Evolutionary conservation across 2,329 filamentous ascomycete species (phyloP).

Genomic region (Colletotrichum orbiculare): DNA sequence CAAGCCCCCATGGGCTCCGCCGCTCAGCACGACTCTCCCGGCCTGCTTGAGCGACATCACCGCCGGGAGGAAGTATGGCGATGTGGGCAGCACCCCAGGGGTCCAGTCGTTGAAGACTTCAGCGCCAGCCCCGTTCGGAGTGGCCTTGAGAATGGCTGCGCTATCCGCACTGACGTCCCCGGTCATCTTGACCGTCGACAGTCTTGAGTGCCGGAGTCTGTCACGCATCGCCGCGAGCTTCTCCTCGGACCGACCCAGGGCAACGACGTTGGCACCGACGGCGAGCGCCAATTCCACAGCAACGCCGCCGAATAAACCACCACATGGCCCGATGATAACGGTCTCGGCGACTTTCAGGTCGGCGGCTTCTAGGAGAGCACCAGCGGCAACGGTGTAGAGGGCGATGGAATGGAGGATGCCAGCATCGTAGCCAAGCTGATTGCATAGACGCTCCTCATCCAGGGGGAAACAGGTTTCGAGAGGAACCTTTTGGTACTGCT

Average conservation of each 20-base stretch:
- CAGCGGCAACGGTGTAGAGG: slow-evolving; percentile 53
- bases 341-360: slow-evolving; percentile 58
- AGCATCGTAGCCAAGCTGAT: slow-evolving; percentile 51
- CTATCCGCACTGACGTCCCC: not conserved
- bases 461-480: slow-evolving; percentile 48
- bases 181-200: not conserved
- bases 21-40: not conserved
- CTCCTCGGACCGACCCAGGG: slow-evolving; percentile 56
- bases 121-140: no score
- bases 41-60: not conserved
- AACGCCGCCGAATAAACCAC: slow-evolving; percentile 59
- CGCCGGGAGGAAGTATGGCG: not conserved
- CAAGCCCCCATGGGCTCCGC: not conserved
- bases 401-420: slow-evolving; percentile 52
- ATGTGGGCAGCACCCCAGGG: not conserved
- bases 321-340: slow-evolving; percentile 62
- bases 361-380: slow-evolving; percentile 53
- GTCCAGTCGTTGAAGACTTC: not conserved
- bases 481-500: slow-evolving; percentile 44
- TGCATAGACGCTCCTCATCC: slow-evolving; percentile 43
- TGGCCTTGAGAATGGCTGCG: not conserved
- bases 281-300: slow-evolving; percentile 60
- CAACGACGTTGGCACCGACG: slow-evolving; percentile 64
- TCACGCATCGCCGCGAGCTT: slow-evolving; percentile 40
- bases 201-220: not conserved